phyloP scores from a whole-genome alignment of 331 rosid genomes.

The Acacia pycnantha region DNA sequence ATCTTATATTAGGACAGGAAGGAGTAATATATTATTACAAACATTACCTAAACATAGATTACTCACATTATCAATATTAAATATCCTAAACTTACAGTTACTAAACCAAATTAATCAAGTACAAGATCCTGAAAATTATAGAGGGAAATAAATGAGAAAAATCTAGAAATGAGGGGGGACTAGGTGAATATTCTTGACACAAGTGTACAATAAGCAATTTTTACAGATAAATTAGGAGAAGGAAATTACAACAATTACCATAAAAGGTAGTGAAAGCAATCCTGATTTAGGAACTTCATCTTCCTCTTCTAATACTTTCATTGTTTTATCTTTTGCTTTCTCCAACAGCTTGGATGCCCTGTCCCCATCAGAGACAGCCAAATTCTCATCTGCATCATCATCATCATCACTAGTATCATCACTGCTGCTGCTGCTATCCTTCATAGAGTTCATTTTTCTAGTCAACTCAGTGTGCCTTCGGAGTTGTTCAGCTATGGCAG shows the following conservation, averaged over 20 bases:
- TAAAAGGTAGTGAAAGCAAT: slow-evolving; percentile 80
- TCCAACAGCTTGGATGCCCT: slow-evolving; percentile 56
- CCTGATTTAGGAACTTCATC: slow-evolving; percentile 79
- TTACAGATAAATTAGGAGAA: slow-evolving; percentile 20
- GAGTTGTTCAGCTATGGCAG: slow-evolving; percentile 75
- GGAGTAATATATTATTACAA: not conserved
- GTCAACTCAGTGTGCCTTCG: slow-evolving; percentile 64
- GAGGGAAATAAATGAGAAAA: not conserved
- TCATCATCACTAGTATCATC: slow-evolving; percentile 70
- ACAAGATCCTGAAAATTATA: not conserved
- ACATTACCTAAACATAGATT: not conserved
- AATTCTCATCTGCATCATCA: slow-evolving; percentile 49
- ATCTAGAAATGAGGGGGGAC: not conserved
- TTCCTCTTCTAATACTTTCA: slow-evolving; percentile 58
- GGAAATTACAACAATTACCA: slow-evolving; percentile 53
- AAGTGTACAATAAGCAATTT: slow-evolving; percentile 3
- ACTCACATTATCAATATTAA: not conserved
- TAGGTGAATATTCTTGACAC: not conserved
- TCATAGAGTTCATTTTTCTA: slow-evolving; percentile 78
- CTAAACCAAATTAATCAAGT: not conserved
- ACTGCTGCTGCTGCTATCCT: slow-evolving; percentile 60
- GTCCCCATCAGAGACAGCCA: slow-evolving; percentile 48
- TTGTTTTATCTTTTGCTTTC: slow-evolving; percentile 77
- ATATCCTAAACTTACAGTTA: not conserved
- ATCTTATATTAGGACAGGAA: not conserved